Evolutionary conservation across 129 eudicot genomes (phyloP).

Genomic region (Pittosporum tobira): DNA sequence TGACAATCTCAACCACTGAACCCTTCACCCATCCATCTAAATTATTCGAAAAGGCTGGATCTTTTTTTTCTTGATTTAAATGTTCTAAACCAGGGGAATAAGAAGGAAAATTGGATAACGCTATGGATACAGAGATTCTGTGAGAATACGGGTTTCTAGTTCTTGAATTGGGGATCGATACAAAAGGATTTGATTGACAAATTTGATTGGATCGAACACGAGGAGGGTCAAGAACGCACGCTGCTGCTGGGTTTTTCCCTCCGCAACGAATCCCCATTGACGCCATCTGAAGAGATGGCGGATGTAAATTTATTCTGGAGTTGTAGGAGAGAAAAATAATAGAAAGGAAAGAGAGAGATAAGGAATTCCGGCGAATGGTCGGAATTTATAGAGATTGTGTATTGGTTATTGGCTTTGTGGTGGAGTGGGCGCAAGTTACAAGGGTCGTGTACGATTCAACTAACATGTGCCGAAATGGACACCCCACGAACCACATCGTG

Average conservation of each 20-base stretch:
- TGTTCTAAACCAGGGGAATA: neutral
- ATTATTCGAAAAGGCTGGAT: neutral
- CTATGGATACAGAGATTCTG: neutral
- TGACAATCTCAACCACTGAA: conserved; percentile 17
- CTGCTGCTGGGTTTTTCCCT: neutral
- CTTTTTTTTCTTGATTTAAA: conserved; percentile 17
- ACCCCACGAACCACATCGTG: neutral
- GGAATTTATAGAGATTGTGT: neutral
- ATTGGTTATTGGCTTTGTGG: no score
- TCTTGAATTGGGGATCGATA: neutral
- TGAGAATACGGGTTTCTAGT: neutral
- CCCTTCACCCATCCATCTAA: conserved; percentile 16
- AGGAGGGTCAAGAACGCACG: neutral
- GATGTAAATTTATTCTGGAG: neutral
- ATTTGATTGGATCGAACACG: neutral
- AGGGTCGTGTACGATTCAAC: neutral
- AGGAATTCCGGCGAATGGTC: neutral
- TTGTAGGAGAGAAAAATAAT: neutral
- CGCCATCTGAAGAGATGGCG: neutral
- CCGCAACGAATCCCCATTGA: neutral
- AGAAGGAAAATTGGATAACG: neutral
- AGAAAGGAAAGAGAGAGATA: neutral
- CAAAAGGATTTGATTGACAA: neutral
- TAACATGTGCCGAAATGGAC: neutral
- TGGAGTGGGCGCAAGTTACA: no score